Conservation (phyloP, 495 filamentous ascomycete species). For the Lophiostoma macrostomum region DNA sequence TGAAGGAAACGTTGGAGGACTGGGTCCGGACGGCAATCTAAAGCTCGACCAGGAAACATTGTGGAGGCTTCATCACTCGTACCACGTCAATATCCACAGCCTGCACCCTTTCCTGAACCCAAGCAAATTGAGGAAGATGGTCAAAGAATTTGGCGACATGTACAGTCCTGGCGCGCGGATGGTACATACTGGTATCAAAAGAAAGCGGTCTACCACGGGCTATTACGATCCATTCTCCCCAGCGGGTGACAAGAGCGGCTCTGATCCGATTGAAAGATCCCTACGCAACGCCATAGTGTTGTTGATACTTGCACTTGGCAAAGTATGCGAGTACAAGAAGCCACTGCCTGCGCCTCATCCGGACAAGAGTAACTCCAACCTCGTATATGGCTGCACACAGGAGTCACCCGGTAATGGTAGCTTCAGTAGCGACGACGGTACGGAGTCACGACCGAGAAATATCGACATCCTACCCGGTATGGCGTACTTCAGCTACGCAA, state of each 20-base stretch:
- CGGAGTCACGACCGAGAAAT: constrained; percentile 50
- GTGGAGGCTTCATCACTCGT: constrained; percentile 63
- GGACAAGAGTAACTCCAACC: constrained; percentile 32
- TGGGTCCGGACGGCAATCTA: constrained; percentile 59
- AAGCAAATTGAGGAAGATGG: constrained; percentile 46
- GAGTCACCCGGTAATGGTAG: constrained; percentile 32
- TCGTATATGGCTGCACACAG: background rate
- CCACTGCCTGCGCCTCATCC: constrained; percentile 61
- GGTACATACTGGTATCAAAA: constrained; percentile 45
- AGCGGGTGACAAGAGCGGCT: constrained; percentile 8
- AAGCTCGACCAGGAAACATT: constrained; percentile 64
- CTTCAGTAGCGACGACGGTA: constrained; percentile 17
- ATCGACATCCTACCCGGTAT: constrained; percentile 86
- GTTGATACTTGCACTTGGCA: constrained; percentile 79
- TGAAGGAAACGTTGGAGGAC: constrained; percentile 41
- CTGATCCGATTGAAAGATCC: constrained; percentile 49
- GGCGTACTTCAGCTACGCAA: constrained; percentile 81
- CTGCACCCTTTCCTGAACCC: constrained; percentile 84
- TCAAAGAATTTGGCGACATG: constrained; percentile 49
- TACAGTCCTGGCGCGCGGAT: constrained; percentile 32
- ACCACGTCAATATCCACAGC: constrained; percentile 74
- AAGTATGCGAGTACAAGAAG: constrained; percentile 67
- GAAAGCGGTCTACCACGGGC: constrained; percentile 50
- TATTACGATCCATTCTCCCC: constrained; percentile 16
- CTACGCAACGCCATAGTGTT: constrained; percentile 75